Conservation (phyloP, 2,329 filamentous ascomycete genomes). For the Lachnellula cervina region DNA sequence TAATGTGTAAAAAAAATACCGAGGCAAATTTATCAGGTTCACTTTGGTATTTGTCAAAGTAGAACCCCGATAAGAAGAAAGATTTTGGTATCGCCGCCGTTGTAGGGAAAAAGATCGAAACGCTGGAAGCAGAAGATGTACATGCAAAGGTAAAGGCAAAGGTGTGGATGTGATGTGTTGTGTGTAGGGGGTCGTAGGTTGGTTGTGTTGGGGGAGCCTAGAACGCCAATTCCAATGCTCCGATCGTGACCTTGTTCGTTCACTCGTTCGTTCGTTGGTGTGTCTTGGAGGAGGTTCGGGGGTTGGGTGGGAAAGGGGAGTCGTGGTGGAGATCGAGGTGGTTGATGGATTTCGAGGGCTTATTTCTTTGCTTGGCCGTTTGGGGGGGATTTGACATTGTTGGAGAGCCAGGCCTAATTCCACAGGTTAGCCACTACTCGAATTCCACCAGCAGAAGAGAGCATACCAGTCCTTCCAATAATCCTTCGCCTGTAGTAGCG, state of each 20-base stretch:
- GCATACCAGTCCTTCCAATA: conserved; percentile 70
- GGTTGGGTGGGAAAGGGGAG: not conserved
- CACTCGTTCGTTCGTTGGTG: no score
- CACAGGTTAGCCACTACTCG: not conserved
- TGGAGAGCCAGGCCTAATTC: conserved; percentile 66
- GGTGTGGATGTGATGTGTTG: no score
- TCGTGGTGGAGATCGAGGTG: not conserved
- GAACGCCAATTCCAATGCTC: no score
- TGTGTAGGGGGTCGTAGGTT: no score
- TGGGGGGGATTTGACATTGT: conserved; percentile 69
- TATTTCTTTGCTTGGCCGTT: conserved; percentile 23
- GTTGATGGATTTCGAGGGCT: not conserved
- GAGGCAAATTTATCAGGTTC: not conserved
- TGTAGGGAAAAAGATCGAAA: not conserved
- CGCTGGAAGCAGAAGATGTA: not conserved
- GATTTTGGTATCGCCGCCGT: conserved; percentile 27
- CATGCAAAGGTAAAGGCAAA: no score
- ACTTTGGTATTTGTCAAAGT: not conserved
- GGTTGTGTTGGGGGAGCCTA: no score
- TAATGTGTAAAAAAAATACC: not conserved
- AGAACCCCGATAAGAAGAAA: conserved; percentile 3
- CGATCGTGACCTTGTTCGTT: no score
- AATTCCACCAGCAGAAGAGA: conserved; percentile 6
- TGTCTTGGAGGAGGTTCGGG: no score
- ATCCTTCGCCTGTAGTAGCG: conserved; percentile 74